These are phyloP conservation scores for Citrus glauca DNA, from an alignment of 345 rosid species.

Conservation along the genomic window DNA sequence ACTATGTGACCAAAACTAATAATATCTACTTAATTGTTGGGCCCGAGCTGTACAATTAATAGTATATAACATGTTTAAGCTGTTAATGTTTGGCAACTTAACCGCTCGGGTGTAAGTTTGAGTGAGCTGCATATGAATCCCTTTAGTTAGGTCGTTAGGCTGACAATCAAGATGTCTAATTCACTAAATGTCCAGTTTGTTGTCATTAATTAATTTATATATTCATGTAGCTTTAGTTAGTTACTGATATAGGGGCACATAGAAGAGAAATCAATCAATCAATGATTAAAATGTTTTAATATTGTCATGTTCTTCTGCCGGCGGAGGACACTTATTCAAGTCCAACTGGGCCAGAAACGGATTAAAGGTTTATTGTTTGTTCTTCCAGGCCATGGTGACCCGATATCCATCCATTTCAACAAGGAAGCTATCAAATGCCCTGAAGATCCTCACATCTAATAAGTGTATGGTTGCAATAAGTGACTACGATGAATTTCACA, in stretches of 20 bases:
- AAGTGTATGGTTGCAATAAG: slow-evolving; percentile 87
- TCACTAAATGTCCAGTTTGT: background rate
- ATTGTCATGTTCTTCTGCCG: too few species aligned
- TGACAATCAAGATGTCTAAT: background rate
- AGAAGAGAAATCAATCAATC: background rate
- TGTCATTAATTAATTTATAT: too few species aligned
- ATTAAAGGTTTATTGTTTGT: too few species aligned
- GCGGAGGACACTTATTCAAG: too few species aligned
- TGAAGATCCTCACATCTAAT: slow-evolving; percentile 57
- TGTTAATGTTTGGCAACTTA: background rate
- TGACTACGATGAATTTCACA: slow-evolving; percentile 81
- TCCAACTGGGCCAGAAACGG: too few species aligned
- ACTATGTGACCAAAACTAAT: too few species aligned
- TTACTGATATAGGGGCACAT: background rate
- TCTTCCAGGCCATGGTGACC: slow-evolving; percentile 86
- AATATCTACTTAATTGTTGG: too few species aligned
- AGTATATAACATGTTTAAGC: background rate
- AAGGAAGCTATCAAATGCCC: slow-evolving; percentile 68
- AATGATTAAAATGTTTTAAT: too few species aligned
- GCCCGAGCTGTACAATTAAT: too few species aligned
- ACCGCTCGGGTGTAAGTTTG: background rate
- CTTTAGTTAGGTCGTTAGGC: background rate
- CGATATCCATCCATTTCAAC: slow-evolving; percentile 74
- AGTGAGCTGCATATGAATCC: background rate
- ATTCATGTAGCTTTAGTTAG: background rate